Percentiles rank a stretch among this genome's conserved stretches.
These are phyloP conservation scores for Citeromyces hawaiiensis DNA, from an alignment of 1,139 yeast species.

Conservation along the genomic window DNA sequence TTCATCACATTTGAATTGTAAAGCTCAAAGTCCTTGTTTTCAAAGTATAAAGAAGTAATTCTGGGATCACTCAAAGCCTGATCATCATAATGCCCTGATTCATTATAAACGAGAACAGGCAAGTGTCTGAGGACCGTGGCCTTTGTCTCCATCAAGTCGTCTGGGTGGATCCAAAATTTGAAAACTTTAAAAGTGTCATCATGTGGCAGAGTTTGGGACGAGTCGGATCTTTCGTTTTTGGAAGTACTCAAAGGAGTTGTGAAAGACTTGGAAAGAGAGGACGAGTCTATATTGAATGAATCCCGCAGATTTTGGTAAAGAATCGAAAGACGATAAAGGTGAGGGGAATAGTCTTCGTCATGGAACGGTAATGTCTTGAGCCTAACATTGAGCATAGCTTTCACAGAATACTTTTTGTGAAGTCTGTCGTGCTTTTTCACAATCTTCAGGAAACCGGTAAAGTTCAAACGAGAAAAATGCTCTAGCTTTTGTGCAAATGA, in stretches of 20 bases:
- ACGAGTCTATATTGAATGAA: slow-evolving; percentile 25
- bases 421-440: slow-evolving; percentile 93
- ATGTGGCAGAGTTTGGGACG: slow-evolving; percentile 14
- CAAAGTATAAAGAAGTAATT: slow-evolving; percentile 80
- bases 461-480: slow-evolving; percentile 79
- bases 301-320: slow-evolving; percentile 74
- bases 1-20: slow-evolving; percentile 75
- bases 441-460: slow-evolving; percentile 87
- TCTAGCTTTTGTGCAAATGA: slow-evolving; percentile 76
- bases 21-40: slow-evolving; percentile 67
- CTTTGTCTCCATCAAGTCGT: slow-evolving; percentile 92
- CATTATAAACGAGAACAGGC: slow-evolving; percentile 72
- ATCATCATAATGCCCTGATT: slow-evolving; percentile 22
- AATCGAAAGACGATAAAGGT: slow-evolving; percentile 70
- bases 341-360: slow-evolving; percentile 89
- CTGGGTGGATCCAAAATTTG: slow-evolving; percentile 95
- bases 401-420: slow-evolving; percentile 76
- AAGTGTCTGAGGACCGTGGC: slow-evolving; percentile 85
- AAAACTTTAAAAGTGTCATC: slow-evolving; percentile 56
- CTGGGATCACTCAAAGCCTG: slow-evolving; percentile 58
- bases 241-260: slow-evolving; percentile 1
- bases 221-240: slow-evolving; percentile 12
- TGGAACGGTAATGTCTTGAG: slow-evolving; percentile 83
- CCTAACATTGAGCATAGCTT: slow-evolving; percentile 79
- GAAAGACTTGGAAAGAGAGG: slow-evolving; percentile 35